Percentiles rank a stretch among this genome's conserved stretches.
These are phyloP conservation scores for Vigna radiata DNA, from an alignment of 306 rosid species.

Conservation along the genomic window DNA sequence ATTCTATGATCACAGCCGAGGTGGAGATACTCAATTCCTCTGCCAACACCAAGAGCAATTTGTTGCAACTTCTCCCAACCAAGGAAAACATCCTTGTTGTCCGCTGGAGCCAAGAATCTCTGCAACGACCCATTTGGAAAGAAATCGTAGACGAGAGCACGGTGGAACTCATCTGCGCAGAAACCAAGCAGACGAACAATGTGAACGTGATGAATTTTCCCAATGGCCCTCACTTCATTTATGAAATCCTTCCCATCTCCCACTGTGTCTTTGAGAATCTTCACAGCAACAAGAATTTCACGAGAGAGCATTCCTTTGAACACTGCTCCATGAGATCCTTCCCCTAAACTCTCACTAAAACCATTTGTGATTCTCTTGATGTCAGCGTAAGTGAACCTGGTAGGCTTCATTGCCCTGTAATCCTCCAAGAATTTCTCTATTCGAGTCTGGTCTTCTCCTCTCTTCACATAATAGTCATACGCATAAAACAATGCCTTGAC, in stretches of 20 bases:
- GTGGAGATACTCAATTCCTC: constrained; percentile 3
- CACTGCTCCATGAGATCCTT: too few species aligned
- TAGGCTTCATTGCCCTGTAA: constrained; percentile 44
- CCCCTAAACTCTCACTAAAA: too few species aligned
- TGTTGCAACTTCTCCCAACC: constrained; percentile 50
- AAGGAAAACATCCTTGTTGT: constrained; percentile 26
- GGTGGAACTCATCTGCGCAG: not conserved
- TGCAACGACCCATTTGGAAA: constrained; percentile 38
- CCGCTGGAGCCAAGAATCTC: constrained; percentile 35
- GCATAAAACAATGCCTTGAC: not conserved
- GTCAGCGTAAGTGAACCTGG: constrained; percentile 33
- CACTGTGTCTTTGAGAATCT: not conserved
- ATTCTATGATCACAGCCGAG: constrained; percentile 1
- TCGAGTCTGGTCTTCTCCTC: constrained; percentile 43
- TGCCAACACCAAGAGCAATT: constrained; percentile 43
- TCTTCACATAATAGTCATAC: not conserved
- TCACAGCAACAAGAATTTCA: too few species aligned
- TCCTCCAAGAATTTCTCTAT: constrained; percentile 50
- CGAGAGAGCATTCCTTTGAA: too few species aligned
- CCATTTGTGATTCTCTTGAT: not conserved
- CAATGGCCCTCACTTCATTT: constrained; percentile 14
- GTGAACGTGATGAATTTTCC: constrained; percentile 52
- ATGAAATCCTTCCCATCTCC: constrained; percentile 54
- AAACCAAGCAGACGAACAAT: constrained; percentile 35
- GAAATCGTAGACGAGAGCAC: constrained; percentile 6